Evolutionary conservation across 441 rosid genomes (phyloP).

Genomic region (Biscutella laevigata): DNA sequence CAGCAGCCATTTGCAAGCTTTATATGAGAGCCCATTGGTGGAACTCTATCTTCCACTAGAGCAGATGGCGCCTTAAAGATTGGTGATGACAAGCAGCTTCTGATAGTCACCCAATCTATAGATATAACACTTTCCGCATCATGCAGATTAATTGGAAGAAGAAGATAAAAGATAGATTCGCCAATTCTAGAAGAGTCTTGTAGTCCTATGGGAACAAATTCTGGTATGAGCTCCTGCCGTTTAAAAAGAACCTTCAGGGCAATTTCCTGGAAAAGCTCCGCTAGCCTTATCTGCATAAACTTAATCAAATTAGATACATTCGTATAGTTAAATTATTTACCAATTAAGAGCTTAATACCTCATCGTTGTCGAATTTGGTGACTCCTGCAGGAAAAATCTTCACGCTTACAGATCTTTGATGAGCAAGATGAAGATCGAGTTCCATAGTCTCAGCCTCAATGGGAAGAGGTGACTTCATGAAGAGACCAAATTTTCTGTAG

Average conservation of each 20-base stretch:
- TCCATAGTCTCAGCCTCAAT: constrained; percentile 69
- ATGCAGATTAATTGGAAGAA: constrained; percentile 58
- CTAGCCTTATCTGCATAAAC: constrained; percentile 51
- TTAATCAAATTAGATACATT: constrained; percentile 17
- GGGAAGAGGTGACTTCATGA: constrained; percentile 72
- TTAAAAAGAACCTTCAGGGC: constrained; percentile 71
- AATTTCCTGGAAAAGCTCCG: constrained; percentile 75
- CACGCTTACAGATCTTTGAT: constrained; percentile 62
- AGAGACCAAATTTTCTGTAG: constrained; percentile 75
- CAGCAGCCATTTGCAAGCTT: constrained; percentile 60
- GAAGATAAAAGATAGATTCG: constrained; percentile 57
- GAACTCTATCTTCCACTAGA: constrained; percentile 23
- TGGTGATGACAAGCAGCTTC: constrained; percentile 79
- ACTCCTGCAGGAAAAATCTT: constrained; percentile 49
- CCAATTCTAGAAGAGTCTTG: constrained; percentile 30
- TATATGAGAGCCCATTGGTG: constrained; percentile 30
- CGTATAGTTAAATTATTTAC: constrained; percentile 6
- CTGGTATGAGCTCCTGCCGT: constrained; percentile 43
- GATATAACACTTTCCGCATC: constrained; percentile 28
- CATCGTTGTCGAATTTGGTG: constrained; percentile 38
- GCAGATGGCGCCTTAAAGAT: constrained; percentile 41
- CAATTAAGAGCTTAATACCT: constrained; percentile 39
- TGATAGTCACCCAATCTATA: constrained; percentile 62
- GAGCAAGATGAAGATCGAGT: constrained; percentile 84
- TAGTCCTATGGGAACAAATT: constrained; percentile 52